Evolutionary conservation across 495 filamentous ascomycete genomes (phyloP).

Genomic region (Penicillium argentinense): DNA sequence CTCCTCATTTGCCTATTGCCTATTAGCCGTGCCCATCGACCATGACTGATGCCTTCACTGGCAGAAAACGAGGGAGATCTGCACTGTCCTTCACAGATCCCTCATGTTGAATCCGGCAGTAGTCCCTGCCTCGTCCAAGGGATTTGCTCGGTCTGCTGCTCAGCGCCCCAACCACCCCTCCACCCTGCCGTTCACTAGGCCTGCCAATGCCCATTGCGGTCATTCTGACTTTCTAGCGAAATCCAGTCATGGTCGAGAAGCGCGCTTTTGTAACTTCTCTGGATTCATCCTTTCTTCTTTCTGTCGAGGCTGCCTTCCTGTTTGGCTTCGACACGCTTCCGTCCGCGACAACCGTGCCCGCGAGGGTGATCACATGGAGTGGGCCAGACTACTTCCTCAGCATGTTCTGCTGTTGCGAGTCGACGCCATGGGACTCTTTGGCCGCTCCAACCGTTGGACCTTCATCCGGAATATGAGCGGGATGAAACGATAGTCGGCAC

Average conservation of each 20-base stretch:
- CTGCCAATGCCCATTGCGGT: no score
- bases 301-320: no score
- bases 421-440: conserved; percentile 18
- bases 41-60: conserved; percentile 24
- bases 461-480: conserved; percentile 5
- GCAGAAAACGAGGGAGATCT: conserved; percentile 19
- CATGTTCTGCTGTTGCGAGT: not conserved
- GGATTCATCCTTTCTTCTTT: no score
- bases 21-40: conserved; percentile 22
- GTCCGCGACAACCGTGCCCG: not conserved
- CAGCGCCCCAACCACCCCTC: conserved; percentile 1
- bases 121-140: conserved; percentile 6
- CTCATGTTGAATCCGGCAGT: conserved; percentile 13
- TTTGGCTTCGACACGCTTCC: not conserved
- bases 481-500: conserved; percentile 28
- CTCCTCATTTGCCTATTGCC: conserved; percentile 26
- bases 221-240: not conserved
- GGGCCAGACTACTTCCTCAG: not conserved
- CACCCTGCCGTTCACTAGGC: not conserved
- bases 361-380: conserved; percentile 20
- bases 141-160: conserved; percentile 6
- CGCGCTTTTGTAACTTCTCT: conserved; percentile 11
- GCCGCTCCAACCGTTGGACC: conserved; percentile 21
- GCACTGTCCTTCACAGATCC: conserved; percentile 19
- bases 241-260: conserved; percentile 19